Evolutionary conservation across 495 filamentous ascomycete genomes (phyloP).

Genomic region (Aspergillus sclerotioniger): DNA sequence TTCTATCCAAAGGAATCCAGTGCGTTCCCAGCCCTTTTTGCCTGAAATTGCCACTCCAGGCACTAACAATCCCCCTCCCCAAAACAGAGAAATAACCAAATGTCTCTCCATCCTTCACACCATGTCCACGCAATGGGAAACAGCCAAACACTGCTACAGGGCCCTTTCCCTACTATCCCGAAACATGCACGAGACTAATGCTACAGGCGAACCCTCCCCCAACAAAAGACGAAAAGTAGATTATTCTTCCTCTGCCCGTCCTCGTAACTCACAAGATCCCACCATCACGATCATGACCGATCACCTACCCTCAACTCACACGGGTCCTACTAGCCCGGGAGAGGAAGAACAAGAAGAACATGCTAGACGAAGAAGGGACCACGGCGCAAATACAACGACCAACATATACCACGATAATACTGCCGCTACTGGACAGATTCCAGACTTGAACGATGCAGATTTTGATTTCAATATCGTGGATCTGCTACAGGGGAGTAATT

Average conservation of each 20-base stretch:
- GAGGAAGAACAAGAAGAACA: not conserved
- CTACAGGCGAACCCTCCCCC: not conserved
- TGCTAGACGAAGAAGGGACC: not conserved
- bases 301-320: not conserved
- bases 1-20: constrained; percentile 32
- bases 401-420: not conserved
- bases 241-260: not conserved
- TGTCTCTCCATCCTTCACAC: constrained; percentile 30
- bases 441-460: constrained; percentile 19
- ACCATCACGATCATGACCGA: not conserved
- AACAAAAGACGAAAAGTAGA: not conserved
- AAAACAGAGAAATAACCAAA: constrained; percentile 33
- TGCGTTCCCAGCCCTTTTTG: constrained; percentile 18
- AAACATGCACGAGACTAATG: constrained; percentile 17
- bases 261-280: not conserved
- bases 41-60: too few species aligned
- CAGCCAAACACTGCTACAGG: constrained; percentile 37
- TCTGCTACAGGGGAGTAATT: constrained; percentile 36
- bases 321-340: too few species aligned
- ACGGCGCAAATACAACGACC: not conserved
- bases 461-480: constrained; percentile 42
- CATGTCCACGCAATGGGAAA: constrained; percentile 43
- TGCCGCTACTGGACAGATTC: constrained; percentile 3
- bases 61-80: too few species aligned
- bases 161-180: constrained; percentile 31